Percentiles rank a stretch among this genome's conserved stretches.
Evolutionary conservation across 2,329 filamentous ascomycete genomes (phyloP).

Genomic region (Pestalotiopsis sp.): DNA sequence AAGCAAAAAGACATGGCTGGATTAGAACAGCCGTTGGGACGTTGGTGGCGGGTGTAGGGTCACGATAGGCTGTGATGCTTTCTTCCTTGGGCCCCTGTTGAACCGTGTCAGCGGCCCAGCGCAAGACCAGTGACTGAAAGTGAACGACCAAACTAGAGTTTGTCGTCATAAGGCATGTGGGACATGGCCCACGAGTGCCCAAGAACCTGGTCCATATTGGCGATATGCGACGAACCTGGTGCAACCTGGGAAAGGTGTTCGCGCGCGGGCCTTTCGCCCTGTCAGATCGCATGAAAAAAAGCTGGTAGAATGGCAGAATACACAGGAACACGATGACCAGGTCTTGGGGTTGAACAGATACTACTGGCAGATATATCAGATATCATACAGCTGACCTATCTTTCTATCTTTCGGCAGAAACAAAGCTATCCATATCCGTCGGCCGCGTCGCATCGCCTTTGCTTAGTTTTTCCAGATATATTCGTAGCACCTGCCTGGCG

Average conservation of each 20-base stretch:
- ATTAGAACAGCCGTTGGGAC: background rate
- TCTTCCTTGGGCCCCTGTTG: background rate
- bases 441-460: background rate
- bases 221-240: background rate
- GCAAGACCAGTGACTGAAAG: background rate
- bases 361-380: background rate
- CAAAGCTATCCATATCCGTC: background rate
- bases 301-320: background rate
- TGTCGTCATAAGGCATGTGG: constrained; percentile 12
- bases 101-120: background rate
- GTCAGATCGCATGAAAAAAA: constrained; percentile 13
- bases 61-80: constrained; percentile 8
- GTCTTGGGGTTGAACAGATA: background rate
- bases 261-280: constrained; percentile 1
- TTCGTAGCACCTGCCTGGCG: background rate
- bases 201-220: background rate
- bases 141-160: background rate
- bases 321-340: background rate
- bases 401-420: background rate
- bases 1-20: background rate
- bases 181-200: constrained; percentile 2
- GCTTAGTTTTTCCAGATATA: background rate
- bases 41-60: constrained; percentile 8
- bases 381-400: background rate
- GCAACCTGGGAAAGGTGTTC: background rate